These are phyloP conservation scores for Starmera quercuum DNA, from an alignment of 805 yeast species.

Conservation along the genomic window DNA sequence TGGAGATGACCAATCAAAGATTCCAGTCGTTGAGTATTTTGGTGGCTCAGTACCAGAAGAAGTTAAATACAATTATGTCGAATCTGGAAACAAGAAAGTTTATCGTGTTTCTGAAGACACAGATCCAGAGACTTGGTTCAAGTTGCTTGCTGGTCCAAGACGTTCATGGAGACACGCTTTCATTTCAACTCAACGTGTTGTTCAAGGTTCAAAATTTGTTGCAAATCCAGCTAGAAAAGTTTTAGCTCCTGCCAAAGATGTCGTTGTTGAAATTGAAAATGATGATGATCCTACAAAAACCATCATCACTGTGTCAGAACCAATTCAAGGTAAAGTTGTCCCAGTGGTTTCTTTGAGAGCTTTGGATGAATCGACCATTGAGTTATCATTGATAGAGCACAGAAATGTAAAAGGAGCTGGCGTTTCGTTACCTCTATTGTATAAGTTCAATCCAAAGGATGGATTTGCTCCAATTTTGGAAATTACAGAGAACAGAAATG, in stretches of 20 bases:
- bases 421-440: conserved; percentile 69
- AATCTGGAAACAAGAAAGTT: conserved; percentile 24
- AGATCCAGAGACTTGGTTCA: conserved; percentile 54
- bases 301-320: conserved; percentile 58
- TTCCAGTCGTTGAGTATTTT: conserved; percentile 88
- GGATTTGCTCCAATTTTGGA: conserved; percentile 97
- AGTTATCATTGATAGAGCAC: conserved; percentile 73
- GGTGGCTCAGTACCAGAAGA: conserved; percentile 52
- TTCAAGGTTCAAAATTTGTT: conserved; percentile 78
- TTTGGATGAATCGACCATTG: conserved; percentile 44
- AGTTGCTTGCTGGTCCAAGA: conserved; percentile 68
- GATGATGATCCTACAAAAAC: conserved; percentile 47
- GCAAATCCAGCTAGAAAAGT: conserved; percentile 75
- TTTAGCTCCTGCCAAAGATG: conserved; percentile 63
- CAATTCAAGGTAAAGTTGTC: conserved; percentile 59
- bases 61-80: conserved; percentile 25
- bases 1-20: conserved; percentile 55
- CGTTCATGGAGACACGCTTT: conserved; percentile 91
- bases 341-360: conserved; percentile 60
- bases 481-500: conserved; percentile 83
- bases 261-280: conserved; percentile 54
- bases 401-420: conserved; percentile 76
- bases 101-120: conserved; percentile 32
- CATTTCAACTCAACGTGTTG: conserved; percentile 67
- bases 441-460: conserved; percentile 70